Conservation (phyloP, 208 protist genomes). For the Blechomonas ayalai region DNA sequence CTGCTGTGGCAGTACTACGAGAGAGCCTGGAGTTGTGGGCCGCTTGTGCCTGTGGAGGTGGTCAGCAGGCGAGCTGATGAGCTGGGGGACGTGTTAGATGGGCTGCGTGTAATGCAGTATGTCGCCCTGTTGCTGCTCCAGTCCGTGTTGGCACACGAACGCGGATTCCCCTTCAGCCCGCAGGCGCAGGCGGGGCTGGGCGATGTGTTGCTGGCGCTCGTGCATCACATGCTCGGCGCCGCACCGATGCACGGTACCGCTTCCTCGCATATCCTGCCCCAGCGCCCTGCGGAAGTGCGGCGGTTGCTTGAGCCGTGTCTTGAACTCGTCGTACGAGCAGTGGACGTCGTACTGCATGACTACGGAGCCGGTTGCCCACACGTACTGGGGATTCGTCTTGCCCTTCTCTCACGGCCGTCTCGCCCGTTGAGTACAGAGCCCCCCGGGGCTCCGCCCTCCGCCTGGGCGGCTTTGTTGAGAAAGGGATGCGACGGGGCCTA, state of each 20-base stretch:
- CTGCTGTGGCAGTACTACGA: no score
- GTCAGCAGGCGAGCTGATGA: not conserved
- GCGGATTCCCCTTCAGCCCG: conserved; percentile 9
- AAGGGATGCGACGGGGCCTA: conserved; percentile 12
- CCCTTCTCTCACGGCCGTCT: conserved; percentile 10
- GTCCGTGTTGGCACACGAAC: conserved; percentile 2
- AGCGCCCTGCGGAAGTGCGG: not conserved
- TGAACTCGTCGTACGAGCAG: conserved; percentile 13
- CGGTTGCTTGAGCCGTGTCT: conserved; percentile 16
- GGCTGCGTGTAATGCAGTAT: conserved; percentile 14
- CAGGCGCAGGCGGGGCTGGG: conserved; percentile 35
- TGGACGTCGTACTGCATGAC: conserved; percentile 49
- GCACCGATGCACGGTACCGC: not conserved
- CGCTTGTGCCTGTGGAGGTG: no score
- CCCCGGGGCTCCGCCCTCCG: no score
- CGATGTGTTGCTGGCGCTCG: conserved; percentile 22
- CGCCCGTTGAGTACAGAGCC: no score
- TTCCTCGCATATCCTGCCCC: not conserved
- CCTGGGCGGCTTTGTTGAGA: no score
- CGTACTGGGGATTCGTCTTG: conserved; percentile 24
- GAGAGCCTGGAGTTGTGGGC: no score
- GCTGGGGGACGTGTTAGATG: conserved; percentile 2
- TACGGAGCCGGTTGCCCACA: conserved; percentile 22
- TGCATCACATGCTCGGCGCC: conserved; percentile 14
- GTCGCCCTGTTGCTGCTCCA: conserved; percentile 15